phyloP scores from a whole-genome alignment of 1,284 basidiomycete genomes.

The Takashimella koratensis region DNA sequence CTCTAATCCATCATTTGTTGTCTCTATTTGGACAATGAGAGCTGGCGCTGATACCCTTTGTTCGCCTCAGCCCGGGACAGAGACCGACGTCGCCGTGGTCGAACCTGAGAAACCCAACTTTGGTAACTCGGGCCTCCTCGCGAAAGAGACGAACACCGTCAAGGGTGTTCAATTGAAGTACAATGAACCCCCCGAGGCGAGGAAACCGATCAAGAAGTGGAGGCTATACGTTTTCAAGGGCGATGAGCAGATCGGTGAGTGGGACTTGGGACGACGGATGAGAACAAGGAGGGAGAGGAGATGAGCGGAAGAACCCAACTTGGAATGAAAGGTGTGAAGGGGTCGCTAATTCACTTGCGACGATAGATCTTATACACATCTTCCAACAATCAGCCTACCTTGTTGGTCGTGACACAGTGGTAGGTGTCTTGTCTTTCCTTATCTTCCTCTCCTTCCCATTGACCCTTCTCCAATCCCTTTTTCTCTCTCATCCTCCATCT shows the following conservation, averaged over 20 bases:
- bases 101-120: slow-evolving; percentile 69
- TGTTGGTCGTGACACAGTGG: slow-evolving; percentile 80
- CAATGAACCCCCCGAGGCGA: slow-evolving; percentile 96
- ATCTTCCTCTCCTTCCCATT: too few species aligned
- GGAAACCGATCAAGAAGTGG: slow-evolving; percentile 86
- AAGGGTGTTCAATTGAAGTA: slow-evolving; percentile 91
- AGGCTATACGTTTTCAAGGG: slow-evolving; percentile 97
- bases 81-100: slow-evolving; percentile 7
- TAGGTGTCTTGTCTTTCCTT: too few species aligned
- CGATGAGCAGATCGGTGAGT: slow-evolving; percentile 81
- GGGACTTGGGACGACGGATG: not conserved
- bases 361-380: slow-evolving; percentile 89
- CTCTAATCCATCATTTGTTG: not conserved
- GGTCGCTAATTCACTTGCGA: not conserved
- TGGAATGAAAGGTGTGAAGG: too few species aligned
- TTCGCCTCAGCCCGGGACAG: slow-evolving; percentile 7
- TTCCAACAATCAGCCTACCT: slow-evolving; percentile 91
- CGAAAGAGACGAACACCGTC: slow-evolving; percentile 89
- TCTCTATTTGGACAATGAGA: too few species aligned
- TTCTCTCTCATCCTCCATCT: not conserved
- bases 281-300: too few species aligned
- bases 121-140: slow-evolving; percentile 79
- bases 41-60: too few species aligned
- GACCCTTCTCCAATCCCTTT: not conserved
- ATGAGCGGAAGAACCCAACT: too few species aligned